These are phyloP conservation scores for Auriculariales sp. DNA, from an alignment of 768 basidiomycete genomes.

Conservation along the genomic window DNA sequence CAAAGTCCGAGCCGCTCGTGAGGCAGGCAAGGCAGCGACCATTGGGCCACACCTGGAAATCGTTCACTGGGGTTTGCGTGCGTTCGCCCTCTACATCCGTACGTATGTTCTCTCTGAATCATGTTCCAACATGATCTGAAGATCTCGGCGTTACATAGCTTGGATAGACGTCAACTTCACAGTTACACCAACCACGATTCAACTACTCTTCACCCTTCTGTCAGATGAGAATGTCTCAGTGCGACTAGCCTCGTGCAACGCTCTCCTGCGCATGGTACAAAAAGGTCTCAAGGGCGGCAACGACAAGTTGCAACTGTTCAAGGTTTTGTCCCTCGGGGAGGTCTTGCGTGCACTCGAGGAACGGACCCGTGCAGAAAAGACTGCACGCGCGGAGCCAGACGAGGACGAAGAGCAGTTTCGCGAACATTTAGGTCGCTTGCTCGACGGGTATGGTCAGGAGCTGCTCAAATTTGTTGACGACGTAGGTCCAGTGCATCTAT, in stretches of 20 bases:
- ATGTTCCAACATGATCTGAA: not conserved
- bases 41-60: conserved; percentile 53
- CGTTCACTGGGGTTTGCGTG: conserved; percentile 84
- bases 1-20: conserved; percentile 36
- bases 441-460: conserved; percentile 74
- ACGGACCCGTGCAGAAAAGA: conserved; percentile 54
- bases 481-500: conserved; percentile 38
- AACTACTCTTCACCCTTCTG: conserved; percentile 70
- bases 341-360: conserved; percentile 71
- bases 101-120: conserved; percentile 20
- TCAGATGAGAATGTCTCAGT: conserved; percentile 65
- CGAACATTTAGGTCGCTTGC: conserved; percentile 71
- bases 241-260: conserved; percentile 68
- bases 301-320: conserved; percentile 81
- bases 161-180: conserved; percentile 98
- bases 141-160: conserved; percentile 31
- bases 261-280: conserved; percentile 67
- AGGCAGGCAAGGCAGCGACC: conserved; percentile 25
- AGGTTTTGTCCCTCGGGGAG: conserved; percentile 73
- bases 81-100: conserved; percentile 92
- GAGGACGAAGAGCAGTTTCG: conserved; percentile 83
- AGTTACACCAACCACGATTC: conserved; percentile 78
- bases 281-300: conserved; percentile 87
- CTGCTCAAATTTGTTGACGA: conserved; percentile 67
- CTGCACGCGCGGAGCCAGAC: conserved; percentile 38